A percentile compares a stretch with the other conserved stretches of the same genome.
Evolutionary conservation across 2,329 filamentous ascomycete genomes (phyloP).

Genomic region (Colletotrichum truncatum): DNA sequence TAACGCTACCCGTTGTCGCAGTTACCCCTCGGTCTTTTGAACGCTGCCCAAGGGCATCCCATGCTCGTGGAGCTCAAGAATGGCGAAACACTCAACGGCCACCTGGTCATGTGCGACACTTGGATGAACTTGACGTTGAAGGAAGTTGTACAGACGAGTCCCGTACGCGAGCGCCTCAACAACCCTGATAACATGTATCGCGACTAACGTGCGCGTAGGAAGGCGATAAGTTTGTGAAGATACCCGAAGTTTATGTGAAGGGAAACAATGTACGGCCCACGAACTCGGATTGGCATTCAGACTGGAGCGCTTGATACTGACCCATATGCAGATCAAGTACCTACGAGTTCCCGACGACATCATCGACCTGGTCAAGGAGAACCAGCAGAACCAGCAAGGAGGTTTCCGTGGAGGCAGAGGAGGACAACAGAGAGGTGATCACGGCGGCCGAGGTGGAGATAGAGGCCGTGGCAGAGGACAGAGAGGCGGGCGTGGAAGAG

Average conservation of each 20-base stretch:
- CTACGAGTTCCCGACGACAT: constrained; percentile 96
- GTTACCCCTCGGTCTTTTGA: constrained; percentile 84
- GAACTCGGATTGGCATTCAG: too few species aligned
- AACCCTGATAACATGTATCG: neutral
- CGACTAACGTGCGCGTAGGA: constrained; percentile 63
- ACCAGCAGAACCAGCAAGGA: constrained; percentile 77
- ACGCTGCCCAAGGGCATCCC: constrained; percentile 94
- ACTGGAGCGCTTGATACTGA: constrained; percentile 35
- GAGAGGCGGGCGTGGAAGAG: constrained; percentile 23
- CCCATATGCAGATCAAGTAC: constrained; percentile 99
- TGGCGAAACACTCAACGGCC: constrained; percentile 95
- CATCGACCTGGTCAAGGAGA: constrained; percentile 91
- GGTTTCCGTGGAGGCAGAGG: constrained; percentile 73
- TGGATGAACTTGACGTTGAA: constrained; percentile 99
- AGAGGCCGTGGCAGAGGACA: constrained; percentile 61
- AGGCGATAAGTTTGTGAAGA: constrained; percentile 90
- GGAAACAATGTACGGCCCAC: constrained; percentile 86
- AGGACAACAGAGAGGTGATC: constrained; percentile 66
- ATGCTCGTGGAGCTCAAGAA: constrained; percentile 99
- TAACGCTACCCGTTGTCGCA: constrained; percentile 40
- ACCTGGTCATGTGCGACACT: constrained; percentile 95
- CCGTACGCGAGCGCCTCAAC: constrained; percentile 56
- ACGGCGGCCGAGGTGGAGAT: constrained; percentile 64
- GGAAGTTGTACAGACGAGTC: constrained; percentile 95
- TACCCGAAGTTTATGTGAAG: constrained; percentile 95